These are phyloP conservation scores for Debaryomycetaceae sp. DNA, from an alignment of 1,139 yeast genomes.

Conservation along the genomic window DNA sequence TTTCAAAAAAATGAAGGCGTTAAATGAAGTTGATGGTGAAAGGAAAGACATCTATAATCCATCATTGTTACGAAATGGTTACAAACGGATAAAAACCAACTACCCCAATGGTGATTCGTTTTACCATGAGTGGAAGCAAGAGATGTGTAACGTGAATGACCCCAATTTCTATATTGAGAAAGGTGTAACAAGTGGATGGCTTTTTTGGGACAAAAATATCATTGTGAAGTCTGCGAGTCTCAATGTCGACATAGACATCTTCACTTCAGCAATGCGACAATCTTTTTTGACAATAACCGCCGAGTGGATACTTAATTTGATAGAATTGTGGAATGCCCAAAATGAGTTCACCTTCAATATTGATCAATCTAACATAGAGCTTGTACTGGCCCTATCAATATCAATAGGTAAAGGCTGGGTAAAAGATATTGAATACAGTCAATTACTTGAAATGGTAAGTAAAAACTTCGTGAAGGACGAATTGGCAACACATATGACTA, in stretches of 20 bases:
- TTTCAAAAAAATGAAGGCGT: slow-evolving; percentile 47
- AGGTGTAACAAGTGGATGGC: slow-evolving; percentile 62
- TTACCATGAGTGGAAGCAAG: slow-evolving; percentile 44
- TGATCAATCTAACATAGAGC: slow-evolving; percentile 58
- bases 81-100: slow-evolving; percentile 41
- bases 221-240: not conserved
- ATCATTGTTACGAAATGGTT: slow-evolving; percentile 35
- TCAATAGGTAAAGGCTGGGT: slow-evolving; percentile 44
- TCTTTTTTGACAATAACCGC: slow-evolving; percentile 30
- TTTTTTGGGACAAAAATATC: slow-evolving; percentile 64
- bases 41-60: slow-evolving; percentile 43
- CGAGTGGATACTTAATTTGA: slow-evolving; percentile 56
- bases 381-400: slow-evolving; percentile 44
- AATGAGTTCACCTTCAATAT: slow-evolving; percentile 61
- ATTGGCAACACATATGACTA: slow-evolving; percentile 59
- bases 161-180: slow-evolving; percentile 60
- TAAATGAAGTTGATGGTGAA: slow-evolving; percentile 56
- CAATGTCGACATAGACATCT: not conserved
- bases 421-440: slow-evolving; percentile 30
- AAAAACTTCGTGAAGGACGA: slow-evolving; percentile 57
- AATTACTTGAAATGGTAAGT: slow-evolving; percentile 50
- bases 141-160: slow-evolving; percentile 46
- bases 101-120: slow-evolving; percentile 31
- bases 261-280: not conserved
- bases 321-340: slow-evolving; percentile 58